These are phyloP conservation scores for Arabidopsis lyrata DNA, from an alignment of 441 rosid genomes.

Conservation along the genomic window DNA sequence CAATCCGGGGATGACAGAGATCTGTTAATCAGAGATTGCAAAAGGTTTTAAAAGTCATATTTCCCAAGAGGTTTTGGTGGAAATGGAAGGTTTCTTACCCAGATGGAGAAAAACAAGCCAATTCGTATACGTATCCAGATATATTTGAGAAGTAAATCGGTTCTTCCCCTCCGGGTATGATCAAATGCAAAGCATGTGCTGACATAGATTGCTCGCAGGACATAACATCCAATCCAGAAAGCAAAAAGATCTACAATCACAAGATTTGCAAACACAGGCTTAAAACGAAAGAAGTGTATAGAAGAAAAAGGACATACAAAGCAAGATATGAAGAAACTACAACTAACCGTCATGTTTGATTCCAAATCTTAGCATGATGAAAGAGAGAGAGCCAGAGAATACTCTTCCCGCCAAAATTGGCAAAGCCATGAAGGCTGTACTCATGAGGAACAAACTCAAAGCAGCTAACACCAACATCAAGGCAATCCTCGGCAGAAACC, in stretches of 20 bases:
- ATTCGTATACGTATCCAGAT: not conserved
- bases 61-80: not conserved
- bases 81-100: constrained; percentile 31
- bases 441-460: constrained; percentile 17
- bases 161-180: constrained; percentile 31
- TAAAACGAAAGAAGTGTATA: not conserved
- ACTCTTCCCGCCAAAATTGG: constrained; percentile 34
- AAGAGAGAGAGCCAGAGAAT: not conserved
- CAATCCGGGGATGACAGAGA: constrained; percentile 30
- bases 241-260: constrained; percentile 24
- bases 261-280: not conserved
- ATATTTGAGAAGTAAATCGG: constrained; percentile 25
- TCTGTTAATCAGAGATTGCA: constrained; percentile 5
- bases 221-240: constrained; percentile 27
- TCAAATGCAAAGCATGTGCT: constrained; percentile 26
- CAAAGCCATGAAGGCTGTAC: constrained; percentile 32
- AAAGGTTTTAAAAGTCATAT: not conserved
- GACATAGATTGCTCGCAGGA: constrained; percentile 14
- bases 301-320: not conserved
- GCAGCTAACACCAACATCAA: constrained; percentile 36
- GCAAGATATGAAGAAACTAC: constrained; percentile 13
- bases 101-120: constrained; percentile 22
- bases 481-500: constrained; percentile 34
- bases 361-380: constrained; percentile 11
- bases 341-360: constrained; percentile 25